Evolutionary conservation across 257 asterid genomes (phyloP).

Genomic region (Leonotis leonurus): DNA sequence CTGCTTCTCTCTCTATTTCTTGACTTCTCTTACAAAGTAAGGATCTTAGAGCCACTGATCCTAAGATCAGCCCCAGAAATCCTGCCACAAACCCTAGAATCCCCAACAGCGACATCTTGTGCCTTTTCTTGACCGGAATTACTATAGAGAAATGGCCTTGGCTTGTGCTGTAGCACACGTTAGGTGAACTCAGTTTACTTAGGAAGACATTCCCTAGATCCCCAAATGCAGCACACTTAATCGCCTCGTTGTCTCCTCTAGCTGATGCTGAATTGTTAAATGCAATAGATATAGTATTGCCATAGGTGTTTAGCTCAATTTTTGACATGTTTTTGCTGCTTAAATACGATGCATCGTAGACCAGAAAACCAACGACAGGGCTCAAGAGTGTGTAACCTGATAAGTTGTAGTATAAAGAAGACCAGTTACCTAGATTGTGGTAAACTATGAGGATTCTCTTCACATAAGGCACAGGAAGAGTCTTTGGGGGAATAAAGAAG

Average conservation of each 20-base stretch:
- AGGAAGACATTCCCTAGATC: constrained; percentile 32
- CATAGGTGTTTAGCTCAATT: constrained; percentile 48
- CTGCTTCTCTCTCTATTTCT: constrained; percentile 51
- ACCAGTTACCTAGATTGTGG: constrained; percentile 65
- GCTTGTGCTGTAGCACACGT: constrained; percentile 39
- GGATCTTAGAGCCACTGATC: constrained; percentile 24
- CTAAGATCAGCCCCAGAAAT: constrained; percentile 32
- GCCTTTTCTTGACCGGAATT: constrained; percentile 23
- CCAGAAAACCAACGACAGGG: constrained; percentile 62
- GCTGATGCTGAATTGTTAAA: constrained; percentile 20
- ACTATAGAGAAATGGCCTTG: constrained; percentile 60
- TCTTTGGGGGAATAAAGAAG: constrained; percentile 48
- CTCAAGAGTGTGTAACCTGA: constrained; percentile 49
- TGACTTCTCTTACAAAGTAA: constrained; percentile 28
- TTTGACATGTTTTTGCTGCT: constrained; percentile 25
- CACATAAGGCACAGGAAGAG: constrained; percentile 56
- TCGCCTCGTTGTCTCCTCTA: constrained; percentile 1
- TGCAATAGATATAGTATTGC: constrained; percentile 38
- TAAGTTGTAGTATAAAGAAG: constrained; percentile 44
- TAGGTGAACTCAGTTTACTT: constrained; percentile 25
- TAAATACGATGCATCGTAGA: constrained; percentile 46
- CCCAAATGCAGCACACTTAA: constrained; percentile 52
- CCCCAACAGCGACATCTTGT: constrained; percentile 28
- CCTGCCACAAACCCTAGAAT: constrained; percentile 47
- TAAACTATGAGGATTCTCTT: constrained; percentile 56